These are phyloP conservation scores for Diplosphaera chodatii DNA, from an alignment of 139 green algal genomes.

Conservation along the genomic window DNA sequence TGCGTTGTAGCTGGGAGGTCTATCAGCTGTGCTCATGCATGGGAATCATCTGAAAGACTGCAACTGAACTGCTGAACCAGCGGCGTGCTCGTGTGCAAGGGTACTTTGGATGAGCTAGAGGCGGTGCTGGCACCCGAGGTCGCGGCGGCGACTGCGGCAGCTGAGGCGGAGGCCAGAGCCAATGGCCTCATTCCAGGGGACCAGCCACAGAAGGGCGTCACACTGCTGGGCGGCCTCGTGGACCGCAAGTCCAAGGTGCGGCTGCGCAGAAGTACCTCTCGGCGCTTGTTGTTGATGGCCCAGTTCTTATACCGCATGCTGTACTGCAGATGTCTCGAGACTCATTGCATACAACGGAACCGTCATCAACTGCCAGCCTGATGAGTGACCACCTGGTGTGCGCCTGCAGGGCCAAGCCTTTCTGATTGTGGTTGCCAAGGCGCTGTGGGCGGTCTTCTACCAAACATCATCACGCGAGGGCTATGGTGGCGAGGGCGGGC, in stretches of 20 bases:
- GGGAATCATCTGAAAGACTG: too few species aligned
- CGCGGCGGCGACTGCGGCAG: too few species aligned
- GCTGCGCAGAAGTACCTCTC: too few species aligned
- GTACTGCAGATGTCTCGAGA: too few species aligned
- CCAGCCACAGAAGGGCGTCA: not conserved
- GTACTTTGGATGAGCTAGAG: not conserved
- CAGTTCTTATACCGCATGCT: too few species aligned
- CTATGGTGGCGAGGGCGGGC: conserved; percentile 4
- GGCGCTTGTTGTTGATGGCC: too few species aligned
- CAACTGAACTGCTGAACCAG: too few species aligned
- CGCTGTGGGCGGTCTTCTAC: not conserved
- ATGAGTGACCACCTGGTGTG: not conserved
- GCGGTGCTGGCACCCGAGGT: not conserved
- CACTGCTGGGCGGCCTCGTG: not conserved
- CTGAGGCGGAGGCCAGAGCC: not conserved
- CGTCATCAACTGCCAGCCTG: too few species aligned
- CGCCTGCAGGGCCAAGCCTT: not conserved
- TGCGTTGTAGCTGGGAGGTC: too few species aligned
- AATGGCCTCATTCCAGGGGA: not conserved
- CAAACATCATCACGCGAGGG: not conserved
- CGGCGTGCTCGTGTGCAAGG: too few species aligned
- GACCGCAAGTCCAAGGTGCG: not conserved
- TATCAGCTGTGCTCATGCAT: too few species aligned
- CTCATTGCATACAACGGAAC: too few species aligned
- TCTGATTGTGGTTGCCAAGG: not conserved